phyloP scores from a whole-genome alignment of 148 eudicot genomes.

The Polygonum maritimum region DNA sequence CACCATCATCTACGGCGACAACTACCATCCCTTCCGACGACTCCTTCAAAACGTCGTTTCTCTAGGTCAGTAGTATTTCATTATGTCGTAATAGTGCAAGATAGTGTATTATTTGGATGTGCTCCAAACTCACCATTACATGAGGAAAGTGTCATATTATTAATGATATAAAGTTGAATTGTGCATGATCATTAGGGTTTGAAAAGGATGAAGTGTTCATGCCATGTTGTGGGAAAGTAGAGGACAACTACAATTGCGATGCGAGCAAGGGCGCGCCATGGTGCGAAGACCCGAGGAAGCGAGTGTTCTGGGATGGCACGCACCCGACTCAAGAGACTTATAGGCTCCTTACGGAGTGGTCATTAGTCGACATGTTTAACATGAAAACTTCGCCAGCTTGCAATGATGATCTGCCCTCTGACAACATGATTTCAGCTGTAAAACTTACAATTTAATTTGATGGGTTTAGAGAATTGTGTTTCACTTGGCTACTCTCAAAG shows the following conservation, averaged over 20 bases:
- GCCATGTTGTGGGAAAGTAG: neutral
- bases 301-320: conserved; percentile 9
- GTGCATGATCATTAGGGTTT: neutral
- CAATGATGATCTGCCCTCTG: neutral
- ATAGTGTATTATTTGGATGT: neutral
- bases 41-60: neutral
- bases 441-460: neutral
- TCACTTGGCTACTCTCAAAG: neutral
- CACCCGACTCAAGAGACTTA: neutral
- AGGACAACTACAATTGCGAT: neutral
- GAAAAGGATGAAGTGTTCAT: neutral
- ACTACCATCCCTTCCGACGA: neutral
- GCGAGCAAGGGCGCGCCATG: conserved; percentile 3
- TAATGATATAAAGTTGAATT: neutral
- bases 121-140: neutral
- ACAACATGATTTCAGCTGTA: neutral
- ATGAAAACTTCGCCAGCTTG: neutral
- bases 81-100: too few species aligned
- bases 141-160: neutral
- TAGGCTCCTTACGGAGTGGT: conserved; percentile 1
- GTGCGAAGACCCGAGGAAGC: neutral
- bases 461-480: neutral
- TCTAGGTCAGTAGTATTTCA: neutral
- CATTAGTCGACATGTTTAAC: neutral
- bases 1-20: neutral